phyloP scores from a whole-genome alignment of 1,139 yeast species.

The Entelexis paramagnoliae region DNA sequence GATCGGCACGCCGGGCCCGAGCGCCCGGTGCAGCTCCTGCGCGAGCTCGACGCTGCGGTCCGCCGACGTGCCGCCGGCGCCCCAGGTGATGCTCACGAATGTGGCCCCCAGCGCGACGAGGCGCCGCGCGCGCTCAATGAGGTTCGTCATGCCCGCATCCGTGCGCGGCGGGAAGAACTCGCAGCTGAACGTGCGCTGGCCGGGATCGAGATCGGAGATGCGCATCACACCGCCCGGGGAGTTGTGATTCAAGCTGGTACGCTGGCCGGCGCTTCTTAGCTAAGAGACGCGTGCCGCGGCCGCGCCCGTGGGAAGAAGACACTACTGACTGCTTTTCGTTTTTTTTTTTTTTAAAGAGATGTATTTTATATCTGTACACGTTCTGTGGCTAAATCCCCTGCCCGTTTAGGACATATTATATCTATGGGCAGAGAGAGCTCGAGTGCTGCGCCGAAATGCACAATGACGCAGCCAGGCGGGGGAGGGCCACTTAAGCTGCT shows the following conservation, averaged over 20 bases:
- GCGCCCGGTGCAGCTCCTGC: conserved; percentile 58
- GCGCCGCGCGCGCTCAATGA: conserved; percentile 75
- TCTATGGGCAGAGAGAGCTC: too few relatives aligned
- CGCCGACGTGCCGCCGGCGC: conserved; percentile 94
- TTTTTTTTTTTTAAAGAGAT: too few relatives aligned
- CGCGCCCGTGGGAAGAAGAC: too few relatives aligned
- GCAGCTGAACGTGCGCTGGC: conserved; percentile 45
- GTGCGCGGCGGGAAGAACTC: conserved; percentile 98
- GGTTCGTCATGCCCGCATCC: conserved; percentile 69
- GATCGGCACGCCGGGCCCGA: conserved; percentile 57
- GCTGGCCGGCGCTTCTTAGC: too few relatives aligned
- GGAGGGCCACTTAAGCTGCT: too few relatives aligned
- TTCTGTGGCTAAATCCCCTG: too few relatives aligned
- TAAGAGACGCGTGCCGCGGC: background rate
- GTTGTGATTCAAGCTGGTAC: background rate
- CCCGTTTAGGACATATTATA: too few relatives aligned
- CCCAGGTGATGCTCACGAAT: conserved; percentile 94
- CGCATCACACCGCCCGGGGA: conserved; percentile 15
- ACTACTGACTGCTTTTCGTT: too few relatives aligned
- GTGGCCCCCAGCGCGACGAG: conserved; percentile 81
- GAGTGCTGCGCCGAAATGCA: too few relatives aligned
- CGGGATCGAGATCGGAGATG: conserved; percentile 10
- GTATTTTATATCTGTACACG: too few relatives aligned
- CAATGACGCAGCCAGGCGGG: too few relatives aligned
- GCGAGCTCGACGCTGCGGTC: conserved; percentile 80